phyloP scores from a whole-genome alignment of 257 asterid genomes.

The Salvia splendens region DNA sequence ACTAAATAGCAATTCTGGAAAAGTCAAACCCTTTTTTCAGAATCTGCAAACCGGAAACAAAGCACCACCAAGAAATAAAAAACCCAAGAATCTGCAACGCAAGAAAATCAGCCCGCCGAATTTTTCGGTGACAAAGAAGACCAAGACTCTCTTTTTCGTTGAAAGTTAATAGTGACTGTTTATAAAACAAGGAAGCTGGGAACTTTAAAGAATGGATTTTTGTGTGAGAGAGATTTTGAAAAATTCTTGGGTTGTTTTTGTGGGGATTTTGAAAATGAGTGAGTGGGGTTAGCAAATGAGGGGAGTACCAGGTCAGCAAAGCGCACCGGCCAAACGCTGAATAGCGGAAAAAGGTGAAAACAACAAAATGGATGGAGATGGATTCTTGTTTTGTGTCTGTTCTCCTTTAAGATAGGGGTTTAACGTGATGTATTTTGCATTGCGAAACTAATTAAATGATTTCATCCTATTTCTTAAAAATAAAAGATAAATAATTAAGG shows the following conservation, averaged over 20 bases:
- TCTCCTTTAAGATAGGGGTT: no score
- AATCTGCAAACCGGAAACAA: slow-evolving; percentile 28
- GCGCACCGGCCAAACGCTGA: slow-evolving; percentile 43
- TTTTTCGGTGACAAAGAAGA: slow-evolving; percentile 19
- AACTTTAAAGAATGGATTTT: slow-evolving; percentile 2
- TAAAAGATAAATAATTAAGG: no score
- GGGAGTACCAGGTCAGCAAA: slow-evolving; percentile 39
- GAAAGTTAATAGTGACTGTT: slow-evolving; percentile 15
- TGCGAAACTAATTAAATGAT: no score
- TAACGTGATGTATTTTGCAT: no score
- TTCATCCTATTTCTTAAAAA: no score
- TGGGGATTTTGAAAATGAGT: slow-evolving; percentile 24
- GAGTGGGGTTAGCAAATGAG: slow-evolving; percentile 10
- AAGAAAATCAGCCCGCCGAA: slow-evolving; percentile 30
- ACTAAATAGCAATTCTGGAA: slow-evolving; percentile 28
- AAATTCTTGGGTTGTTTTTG: slow-evolving; percentile 22
- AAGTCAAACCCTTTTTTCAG: slow-evolving; percentile 38
- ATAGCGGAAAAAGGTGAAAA: slow-evolving; percentile 21
- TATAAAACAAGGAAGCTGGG: slow-evolving; percentile 20
- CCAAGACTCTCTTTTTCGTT: not conserved
- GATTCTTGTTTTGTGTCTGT: not conserved
- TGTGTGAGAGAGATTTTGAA: slow-evolving; percentile 16
- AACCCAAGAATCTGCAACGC: slow-evolving; percentile 35
- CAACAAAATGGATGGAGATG: slow-evolving; percentile 35
- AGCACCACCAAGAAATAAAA: slow-evolving; percentile 23